Conservation (phyloP, 139 green algal species). For the Tetraselmis striata region DNA sequence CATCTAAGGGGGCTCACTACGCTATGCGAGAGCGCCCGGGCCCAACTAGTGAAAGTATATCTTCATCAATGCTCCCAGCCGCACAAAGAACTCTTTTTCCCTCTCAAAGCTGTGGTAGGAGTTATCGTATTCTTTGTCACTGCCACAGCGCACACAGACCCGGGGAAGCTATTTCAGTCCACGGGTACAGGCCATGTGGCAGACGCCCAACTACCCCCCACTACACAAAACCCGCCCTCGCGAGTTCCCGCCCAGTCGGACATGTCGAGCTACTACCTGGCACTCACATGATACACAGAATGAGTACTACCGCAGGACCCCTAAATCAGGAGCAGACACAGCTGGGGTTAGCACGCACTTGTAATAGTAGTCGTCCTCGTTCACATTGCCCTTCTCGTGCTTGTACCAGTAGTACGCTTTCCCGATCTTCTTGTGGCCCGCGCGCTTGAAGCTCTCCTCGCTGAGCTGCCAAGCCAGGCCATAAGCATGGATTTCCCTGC, state of each 20-base stretch:
- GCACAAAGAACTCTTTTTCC: neutral
- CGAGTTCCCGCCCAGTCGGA: too few species aligned
- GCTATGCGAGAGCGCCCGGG: too few species aligned
- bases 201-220: too few species aligned
- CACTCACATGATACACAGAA: too few species aligned
- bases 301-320: too few species aligned
- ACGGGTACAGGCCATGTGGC: too few species aligned
- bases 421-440: neutral
- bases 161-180: neutral
- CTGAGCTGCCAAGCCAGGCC: neutral
- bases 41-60: neutral
- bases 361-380: neutral
- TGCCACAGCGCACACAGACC: neutral
- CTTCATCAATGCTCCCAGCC: neutral
- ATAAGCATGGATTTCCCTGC: neutral
- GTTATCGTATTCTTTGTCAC: neutral
- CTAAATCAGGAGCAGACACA: too few species aligned
- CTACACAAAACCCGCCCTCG: too few species aligned
- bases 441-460: neutral
- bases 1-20: too few species aligned
- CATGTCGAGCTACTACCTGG: too few species aligned
- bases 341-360: too few species aligned
- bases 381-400: neutral
- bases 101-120: neutral
- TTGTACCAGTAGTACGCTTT: neutral